Evolutionary conservation across 352 stramenopile genomes (phyloP).

Genomic region (Nannochloropsis limnetica): DNA sequence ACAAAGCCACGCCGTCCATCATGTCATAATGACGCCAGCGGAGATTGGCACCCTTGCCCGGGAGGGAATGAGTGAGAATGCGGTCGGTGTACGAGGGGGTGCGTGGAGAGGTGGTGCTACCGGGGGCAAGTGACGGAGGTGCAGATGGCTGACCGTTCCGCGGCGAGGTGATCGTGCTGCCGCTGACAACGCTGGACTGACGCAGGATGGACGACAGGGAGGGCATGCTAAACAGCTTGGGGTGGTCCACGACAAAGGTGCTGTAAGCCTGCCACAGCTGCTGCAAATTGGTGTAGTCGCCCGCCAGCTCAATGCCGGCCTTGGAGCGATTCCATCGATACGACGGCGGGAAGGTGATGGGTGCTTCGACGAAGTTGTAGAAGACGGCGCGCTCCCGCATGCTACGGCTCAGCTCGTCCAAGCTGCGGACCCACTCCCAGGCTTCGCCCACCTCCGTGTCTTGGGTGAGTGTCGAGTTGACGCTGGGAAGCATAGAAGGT

Average conservation of each 20-base stretch:
- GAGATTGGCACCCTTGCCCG: slow-evolving; percentile 18
- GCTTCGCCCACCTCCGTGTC: not conserved
- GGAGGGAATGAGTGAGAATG: slow-evolving; percentile 28
- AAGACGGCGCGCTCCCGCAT: not conserved
- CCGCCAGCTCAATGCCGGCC: not conserved
- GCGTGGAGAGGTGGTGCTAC: not conserved
- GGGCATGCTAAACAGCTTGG: not conserved
- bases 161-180: not conserved
- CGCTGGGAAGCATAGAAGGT: not conserved
- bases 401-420: slow-evolving; percentile 26
- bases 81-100: slow-evolving; percentile 13
- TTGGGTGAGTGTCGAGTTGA: not conserved
- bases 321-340: slow-evolving; percentile 15
- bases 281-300: not conserved
- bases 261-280: not conserved
- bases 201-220: not conserved
- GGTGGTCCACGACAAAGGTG: slow-evolving; percentile 3
- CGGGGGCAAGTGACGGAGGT: not conserved
- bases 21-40: slow-evolving; percentile 28
- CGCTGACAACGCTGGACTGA: not conserved
- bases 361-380: not conserved
- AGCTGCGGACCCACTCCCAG: not conserved
- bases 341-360: slow-evolving; percentile 28
- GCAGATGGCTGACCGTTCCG: not conserved
- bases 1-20: slow-evolving; percentile 18